Evolutionary conservation across 768 basidiomycete species (phyloP).

Genomic region (Tricholoma saponaceum): DNA sequence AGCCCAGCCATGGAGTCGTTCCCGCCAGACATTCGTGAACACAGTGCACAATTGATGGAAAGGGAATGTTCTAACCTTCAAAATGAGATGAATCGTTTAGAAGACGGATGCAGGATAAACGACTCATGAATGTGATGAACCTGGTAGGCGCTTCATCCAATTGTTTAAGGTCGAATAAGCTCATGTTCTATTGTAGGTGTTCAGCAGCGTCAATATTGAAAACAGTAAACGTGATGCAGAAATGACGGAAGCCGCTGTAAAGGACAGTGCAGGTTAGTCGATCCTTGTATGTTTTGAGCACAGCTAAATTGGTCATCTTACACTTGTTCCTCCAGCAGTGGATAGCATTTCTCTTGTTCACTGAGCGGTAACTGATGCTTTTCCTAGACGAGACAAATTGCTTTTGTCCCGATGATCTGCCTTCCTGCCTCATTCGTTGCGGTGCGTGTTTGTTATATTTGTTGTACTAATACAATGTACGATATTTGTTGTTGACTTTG

Average conservation of each 20-base stretch:
- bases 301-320: background rate
- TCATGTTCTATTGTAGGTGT: constrained; percentile 36
- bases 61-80: constrained; percentile 48
- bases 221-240: constrained; percentile 50
- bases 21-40: constrained; percentile 20
- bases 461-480: background rate
- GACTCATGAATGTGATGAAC: constrained; percentile 50
- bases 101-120: constrained; percentile 43
- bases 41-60: constrained; percentile 31
- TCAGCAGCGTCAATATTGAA: constrained; percentile 53
- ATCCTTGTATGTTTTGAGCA: background rate
- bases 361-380: background rate
- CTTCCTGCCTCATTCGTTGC: constrained; percentile 53
- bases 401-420: constrained; percentile 61
- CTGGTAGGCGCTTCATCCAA: constrained; percentile 28
- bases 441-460: constrained; percentile 24
- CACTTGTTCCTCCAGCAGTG: constrained; percentile 16
- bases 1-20: constrained; percentile 48
- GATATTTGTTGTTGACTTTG: background rate
- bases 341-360: constrained; percentile 1
- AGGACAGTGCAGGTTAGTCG: constrained; percentile 43
- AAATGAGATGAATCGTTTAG: constrained; percentile 45
- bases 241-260: constrained; percentile 49
- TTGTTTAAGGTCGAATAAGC: background rate
- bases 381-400: constrained; percentile 49